Base-by-base conservation (phyloP, 2,329 filamentous ascomycete genomes). In the Sarocladium oryzae region DNA sequence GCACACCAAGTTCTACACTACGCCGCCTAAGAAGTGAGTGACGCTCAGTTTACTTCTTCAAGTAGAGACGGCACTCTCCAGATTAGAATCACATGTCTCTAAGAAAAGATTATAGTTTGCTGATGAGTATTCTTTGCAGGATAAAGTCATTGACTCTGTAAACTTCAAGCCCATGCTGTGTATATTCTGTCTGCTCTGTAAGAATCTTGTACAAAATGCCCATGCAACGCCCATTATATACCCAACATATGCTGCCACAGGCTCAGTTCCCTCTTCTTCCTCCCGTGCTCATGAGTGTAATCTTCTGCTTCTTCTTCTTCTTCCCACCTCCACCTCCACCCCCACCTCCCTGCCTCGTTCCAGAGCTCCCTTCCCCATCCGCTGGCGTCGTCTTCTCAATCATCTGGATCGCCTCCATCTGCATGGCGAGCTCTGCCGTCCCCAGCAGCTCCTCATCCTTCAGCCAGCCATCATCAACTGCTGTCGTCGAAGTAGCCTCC, bases 391-490 rank as follows among this genome's bases (percentile, higher is more conserved):
- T 59, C 16, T 58, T 57, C 26, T 66, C 63, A 38, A 73, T 65
- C 46, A 75, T 55, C 18, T 75, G 64, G 50, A 81, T 63, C 2
- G 78, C 78, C 59, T 82, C 75, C 60, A 84, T 72, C 64, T 84
- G 79, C 60, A 77, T 65, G 13, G 78, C 73, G 4, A 84, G 61
- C 51, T 89, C 85, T 2, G 80, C 77, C 3, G 71, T 70, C 1
- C 68, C 73, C 15, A 95, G 64, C 52, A 96, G 81, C 52, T 86
- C 84, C 60, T 95, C 88, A 2, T 85, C 89, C 59, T 88, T 84
- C 15, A 92, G 72, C 91, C 91, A 96, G 0, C 91, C 92, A 63
- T 96, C 91, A 55, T 90, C 82, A 9, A 50, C 52, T 4, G 54
- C 24, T 50, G 54, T 53, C 65, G 59, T 10, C n/a, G 50, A 53